Evolutionary conservation across 345 rosid genomes (phyloP).

Genomic region (Physaria fendleri): DNA sequence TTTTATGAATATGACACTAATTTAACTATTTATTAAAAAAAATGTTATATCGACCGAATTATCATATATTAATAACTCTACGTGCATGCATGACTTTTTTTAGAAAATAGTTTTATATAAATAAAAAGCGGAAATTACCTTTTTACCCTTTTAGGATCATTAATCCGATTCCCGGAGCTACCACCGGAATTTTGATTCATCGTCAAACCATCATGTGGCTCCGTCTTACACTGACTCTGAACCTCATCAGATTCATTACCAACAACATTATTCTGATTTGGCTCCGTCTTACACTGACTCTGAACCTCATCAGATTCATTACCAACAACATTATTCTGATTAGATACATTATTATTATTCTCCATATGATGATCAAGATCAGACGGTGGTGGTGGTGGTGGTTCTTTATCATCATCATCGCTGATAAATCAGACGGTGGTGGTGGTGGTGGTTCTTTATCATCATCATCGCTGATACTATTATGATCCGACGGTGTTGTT

Average conservation of each 20-base stretch:
- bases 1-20: conserved; percentile 60
- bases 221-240: conserved; percentile 49
- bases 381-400: conserved; percentile 23
- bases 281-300: conserved; percentile 44
- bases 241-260: conserved; percentile 43
- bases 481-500: conserved; percentile 65
- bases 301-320: conserved; percentile 46
- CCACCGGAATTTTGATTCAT: conserved; percentile 23
- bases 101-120: conserved; percentile 62
- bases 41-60: conserved; percentile 32
- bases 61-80: conserved; percentile 67
- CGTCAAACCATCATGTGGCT: conserved; percentile 24
- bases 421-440: conserved; percentile 69
- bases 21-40: conserved; percentile 53
- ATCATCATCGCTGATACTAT: conserved; percentile 54
- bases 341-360: neutral
- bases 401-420: conserved; percentile 43
- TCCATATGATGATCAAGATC: conserved; percentile 33
- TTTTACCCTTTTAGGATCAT: conserved; percentile 84
- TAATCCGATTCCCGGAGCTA: conserved; percentile 37
- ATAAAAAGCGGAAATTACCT: conserved; percentile 38
- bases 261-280: too few species aligned
- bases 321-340: conserved; percentile 12
- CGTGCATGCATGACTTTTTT: conserved; percentile 45
- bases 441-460: conserved; percentile 35